Evolutionary conservation across 495 filamentous ascomycete species (phyloP), one percentile per base, ranked within the genome.

Genomic region (Penicillium coffeae): DNA sequence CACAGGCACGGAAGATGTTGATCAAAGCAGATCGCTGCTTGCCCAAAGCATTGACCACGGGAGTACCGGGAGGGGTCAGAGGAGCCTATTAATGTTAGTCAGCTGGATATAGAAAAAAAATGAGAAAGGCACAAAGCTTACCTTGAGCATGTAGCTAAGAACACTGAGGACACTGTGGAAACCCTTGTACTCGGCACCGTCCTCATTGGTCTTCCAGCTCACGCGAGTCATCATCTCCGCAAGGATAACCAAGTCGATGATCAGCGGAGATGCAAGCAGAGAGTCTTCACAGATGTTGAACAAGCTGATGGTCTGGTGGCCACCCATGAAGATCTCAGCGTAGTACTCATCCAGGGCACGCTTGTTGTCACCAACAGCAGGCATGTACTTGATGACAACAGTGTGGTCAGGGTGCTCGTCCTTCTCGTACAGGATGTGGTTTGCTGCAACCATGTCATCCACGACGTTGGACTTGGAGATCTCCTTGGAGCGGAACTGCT

Each of bases 221-320:
- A 98, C 88, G 59, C 93, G 90, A 47, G 93, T 97, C 92, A 97
- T 96, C 78, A 97, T 86, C 80, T 98, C 93, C 36, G 93, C 76
- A 51, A 96, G 72, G 33, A 98, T 56, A 25, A 95, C 90, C 38
- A 98, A 79, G 67, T 98, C 93, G 59, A 98, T 96, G 77, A 98
- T 98, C 59, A 98, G 75, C 9, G 93, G 93, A 41, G 91, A 95
- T n/a, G 93, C 93, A 51, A 98, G 78, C 33, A 98, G 82, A 30
- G 94, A 97, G 75, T 98, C 93, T 75, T 98, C 93, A 74, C 93
- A 98, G 63, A 97, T 89, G 69, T 98, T 98, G 79, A 95, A 95
- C 71, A 98, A 77, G 56, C 87, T 92, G 71, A 98, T 97, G 55
- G 90, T 96, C 77, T 98, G 93, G 74, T 97, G 94, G 21, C 93